Evolutionary conservation across 2,329 filamentous ascomycete genomes (phyloP).

Genomic region (Eutypella sp.): DNA sequence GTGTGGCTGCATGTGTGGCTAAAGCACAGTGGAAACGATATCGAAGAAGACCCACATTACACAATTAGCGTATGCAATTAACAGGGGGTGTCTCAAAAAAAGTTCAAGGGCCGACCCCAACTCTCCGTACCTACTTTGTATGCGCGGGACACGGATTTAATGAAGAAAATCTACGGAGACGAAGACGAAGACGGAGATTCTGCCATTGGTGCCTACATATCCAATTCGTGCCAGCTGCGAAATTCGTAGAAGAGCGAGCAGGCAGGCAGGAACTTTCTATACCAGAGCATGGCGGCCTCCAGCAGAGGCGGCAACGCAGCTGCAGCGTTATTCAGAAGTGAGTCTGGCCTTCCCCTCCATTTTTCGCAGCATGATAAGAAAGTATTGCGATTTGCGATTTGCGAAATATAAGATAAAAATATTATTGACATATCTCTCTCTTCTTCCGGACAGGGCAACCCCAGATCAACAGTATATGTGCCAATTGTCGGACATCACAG

Average conservation of each 20-base stretch:
- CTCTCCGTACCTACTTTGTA: neutral
- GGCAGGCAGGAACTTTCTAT: too few species aligned
- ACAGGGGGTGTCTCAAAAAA: neutral
- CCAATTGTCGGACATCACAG: conserved; percentile 23
- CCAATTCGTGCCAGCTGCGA: neutral
- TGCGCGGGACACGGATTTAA: neutral
- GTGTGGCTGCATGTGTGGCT: too few species aligned
- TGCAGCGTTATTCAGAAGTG: conserved; percentile 47
- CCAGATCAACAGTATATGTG: conserved; percentile 33
- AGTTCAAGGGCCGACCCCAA: neutral
- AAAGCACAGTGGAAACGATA: too few species aligned
- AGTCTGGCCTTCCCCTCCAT: conserved; percentile 18
- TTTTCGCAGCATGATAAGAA: neutral
- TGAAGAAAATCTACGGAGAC: neutral
- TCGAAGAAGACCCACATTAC: too few species aligned
- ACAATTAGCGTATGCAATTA: neutral
- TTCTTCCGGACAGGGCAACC: conserved; percentile 23
- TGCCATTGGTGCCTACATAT: neutral
- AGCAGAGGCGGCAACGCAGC: conserved; percentile 51
- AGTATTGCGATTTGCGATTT: neutral
- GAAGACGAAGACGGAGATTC: neutral
- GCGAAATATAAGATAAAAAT: neutral
- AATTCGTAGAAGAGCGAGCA: conserved; percentile 10
- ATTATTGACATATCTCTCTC: conserved; percentile 22
- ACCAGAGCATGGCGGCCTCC: conserved; percentile 45